Evolutionary conservation across 257 asterid species (phyloP).

Genomic region (Scutellaria barbata): DNA sequence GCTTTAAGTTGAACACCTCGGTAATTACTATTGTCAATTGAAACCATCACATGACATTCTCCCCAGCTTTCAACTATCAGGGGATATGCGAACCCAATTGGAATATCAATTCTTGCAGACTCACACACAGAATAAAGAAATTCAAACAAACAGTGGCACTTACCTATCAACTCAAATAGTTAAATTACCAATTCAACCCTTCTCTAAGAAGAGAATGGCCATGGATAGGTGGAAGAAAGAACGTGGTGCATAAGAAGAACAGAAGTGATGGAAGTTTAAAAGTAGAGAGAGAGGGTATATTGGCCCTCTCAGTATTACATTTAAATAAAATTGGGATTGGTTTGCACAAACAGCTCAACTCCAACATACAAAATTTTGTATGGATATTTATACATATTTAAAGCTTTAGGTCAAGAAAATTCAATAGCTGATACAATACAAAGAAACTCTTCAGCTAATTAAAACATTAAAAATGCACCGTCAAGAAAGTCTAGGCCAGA

Average conservation of each 20-base stretch:
- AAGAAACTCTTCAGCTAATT: not conserved
- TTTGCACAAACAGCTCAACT: not conserved
- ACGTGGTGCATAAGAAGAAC: not conserved
- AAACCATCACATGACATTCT: no score
- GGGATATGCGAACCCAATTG: no score
- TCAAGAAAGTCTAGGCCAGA: not conserved
- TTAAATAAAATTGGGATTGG: not conserved
- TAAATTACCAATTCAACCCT: not conserved
- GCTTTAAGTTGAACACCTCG: no score
- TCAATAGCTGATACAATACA: not conserved
- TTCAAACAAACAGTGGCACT: not conserved
- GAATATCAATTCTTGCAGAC: not conserved
- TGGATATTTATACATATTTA: not conserved
- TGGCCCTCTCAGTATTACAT: no score
- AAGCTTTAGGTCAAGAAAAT: not conserved
- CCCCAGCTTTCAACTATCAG: no score
- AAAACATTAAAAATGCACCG: not conserved
- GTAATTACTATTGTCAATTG: no score
- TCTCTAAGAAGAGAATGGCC: no score
- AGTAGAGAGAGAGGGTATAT: not conserved
- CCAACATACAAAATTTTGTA: not conserved
- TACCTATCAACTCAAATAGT: not conserved
- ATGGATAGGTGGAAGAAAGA: no score
- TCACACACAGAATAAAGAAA: no score
- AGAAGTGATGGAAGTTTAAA: not conserved